phyloP scores from a whole-genome alignment of 2,329 filamentous ascomycete genomes.

The Venturia aucupariae region DNA sequence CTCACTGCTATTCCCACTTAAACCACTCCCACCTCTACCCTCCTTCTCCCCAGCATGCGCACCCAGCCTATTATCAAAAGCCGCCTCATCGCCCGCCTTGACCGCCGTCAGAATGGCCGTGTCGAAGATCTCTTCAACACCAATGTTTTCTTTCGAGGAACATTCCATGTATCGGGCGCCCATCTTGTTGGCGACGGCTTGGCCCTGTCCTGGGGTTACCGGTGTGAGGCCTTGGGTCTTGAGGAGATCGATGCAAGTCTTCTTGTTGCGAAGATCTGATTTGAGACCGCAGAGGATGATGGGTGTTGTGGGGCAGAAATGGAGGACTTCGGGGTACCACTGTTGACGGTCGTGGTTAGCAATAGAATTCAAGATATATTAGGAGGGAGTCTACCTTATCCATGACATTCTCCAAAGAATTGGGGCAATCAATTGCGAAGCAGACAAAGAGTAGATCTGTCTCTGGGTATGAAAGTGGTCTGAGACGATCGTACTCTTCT shows the following conservation, averaged over 20 bases:
- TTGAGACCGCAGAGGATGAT: constrained; percentile 94
- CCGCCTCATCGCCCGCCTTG: constrained; percentile 36
- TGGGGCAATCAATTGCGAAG: constrained; percentile 98
- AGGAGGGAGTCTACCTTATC: constrained; percentile 66
- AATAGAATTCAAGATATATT: background rate
- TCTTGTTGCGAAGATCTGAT: constrained; percentile 90
- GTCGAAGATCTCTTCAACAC: constrained; percentile 95
- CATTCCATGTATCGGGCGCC: constrained; percentile 94
- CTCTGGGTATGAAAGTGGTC: constrained; percentile 93
- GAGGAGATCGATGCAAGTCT: constrained; percentile 95
- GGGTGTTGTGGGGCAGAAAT: constrained; percentile 96
- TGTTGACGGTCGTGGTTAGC: constrained; percentile 34
- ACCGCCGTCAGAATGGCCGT: constrained; percentile 84
- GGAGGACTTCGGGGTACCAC: constrained; percentile 99
- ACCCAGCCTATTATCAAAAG: background rate
- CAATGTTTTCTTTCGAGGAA: constrained; percentile 93
- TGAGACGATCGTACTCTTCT: constrained; percentile 94
- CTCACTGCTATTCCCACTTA: constrained; percentile 7
- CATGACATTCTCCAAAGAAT: constrained; percentile 95
- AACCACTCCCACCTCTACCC: constrained; percentile 8
- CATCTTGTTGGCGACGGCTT: constrained; percentile 86
- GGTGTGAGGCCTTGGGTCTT: constrained; percentile 96
- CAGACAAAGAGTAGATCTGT: constrained; percentile 97
- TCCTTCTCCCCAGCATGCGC: background rate
- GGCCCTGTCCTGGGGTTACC: constrained; percentile 83